These are phyloP conservation scores for Naegleria fowleri DNA, from an alignment of 208 protist genomes.

Conservation along the genomic window DNA sequence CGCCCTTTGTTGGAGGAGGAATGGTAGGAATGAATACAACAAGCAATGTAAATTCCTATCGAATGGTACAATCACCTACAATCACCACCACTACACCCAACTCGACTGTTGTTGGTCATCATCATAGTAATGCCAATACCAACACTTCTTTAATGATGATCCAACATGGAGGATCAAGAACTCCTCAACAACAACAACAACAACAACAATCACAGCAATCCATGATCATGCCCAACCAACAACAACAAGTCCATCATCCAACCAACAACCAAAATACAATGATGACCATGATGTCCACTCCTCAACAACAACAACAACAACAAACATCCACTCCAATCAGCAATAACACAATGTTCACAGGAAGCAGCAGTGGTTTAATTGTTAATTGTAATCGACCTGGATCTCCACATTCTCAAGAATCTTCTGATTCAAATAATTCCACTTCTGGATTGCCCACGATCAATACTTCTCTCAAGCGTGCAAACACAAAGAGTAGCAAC, in stretches of 20 bases:
- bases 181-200: not conserved
- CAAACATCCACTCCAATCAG: not conserved
- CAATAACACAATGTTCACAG: not conserved
- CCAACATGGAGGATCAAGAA: too few species aligned
- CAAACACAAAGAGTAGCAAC: not conserved
- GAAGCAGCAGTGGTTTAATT: too few species aligned
- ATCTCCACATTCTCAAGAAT: not conserved
- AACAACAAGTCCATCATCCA: not conserved
- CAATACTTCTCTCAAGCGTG: not conserved
- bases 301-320: not conserved
- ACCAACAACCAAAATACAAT: not conserved
- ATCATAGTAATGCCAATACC: too few species aligned
- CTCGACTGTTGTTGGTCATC: too few species aligned
- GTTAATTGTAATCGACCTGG: not conserved
- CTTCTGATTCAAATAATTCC: not conserved
- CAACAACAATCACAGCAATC: not conserved
- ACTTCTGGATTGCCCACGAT: not conserved
- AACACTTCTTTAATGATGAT: too few species aligned
- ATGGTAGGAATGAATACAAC: too few species aligned
- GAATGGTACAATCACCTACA: too few species aligned
- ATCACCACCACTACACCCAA: too few species aligned
- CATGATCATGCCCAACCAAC: not conserved
- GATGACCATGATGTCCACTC: not conserved
- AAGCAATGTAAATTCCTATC: too few species aligned
- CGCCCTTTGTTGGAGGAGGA: too few species aligned